Percentiles rank a stretch among this genome's conserved stretches.
Evolutionary conservation across 805 yeast species (phyloP).

Genomic region (Saturnispora quitensis): DNA sequence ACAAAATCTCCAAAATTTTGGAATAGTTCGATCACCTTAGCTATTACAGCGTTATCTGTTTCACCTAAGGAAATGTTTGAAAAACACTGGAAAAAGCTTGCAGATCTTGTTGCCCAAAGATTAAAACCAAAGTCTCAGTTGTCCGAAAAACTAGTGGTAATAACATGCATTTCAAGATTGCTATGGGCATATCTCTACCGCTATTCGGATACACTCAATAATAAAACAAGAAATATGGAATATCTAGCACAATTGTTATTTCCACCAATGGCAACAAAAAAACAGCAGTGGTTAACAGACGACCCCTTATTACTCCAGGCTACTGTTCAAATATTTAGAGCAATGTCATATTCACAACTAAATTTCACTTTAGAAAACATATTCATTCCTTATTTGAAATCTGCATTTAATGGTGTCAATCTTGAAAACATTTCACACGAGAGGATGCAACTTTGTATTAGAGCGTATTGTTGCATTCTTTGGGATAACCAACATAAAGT

Average conservation of each 20-base stretch:
- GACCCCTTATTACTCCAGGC: slow-evolving; percentile 57
- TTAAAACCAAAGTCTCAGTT: slow-evolving; percentile 52
- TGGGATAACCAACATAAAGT: slow-evolving; percentile 48
- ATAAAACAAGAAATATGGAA: slow-evolving; percentile 74
- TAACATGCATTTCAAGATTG: slow-evolving; percentile 62
- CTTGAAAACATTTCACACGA: slow-evolving; percentile 65
- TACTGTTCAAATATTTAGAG: slow-evolving; percentile 62
- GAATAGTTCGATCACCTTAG: slow-evolving; percentile 57
- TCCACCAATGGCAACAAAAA: slow-evolving; percentile 37
- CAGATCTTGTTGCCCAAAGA: slow-evolving; percentile 53
- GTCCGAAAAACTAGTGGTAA: slow-evolving; percentile 43
- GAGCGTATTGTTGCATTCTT: slow-evolving; percentile 63
- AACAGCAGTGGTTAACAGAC: slow-evolving; percentile 68
- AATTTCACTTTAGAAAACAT: slow-evolving; percentile 75
- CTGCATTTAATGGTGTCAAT: slow-evolving; percentile 46
- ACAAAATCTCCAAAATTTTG: slow-evolving; percentile 41
- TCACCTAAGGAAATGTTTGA: slow-evolving; percentile 71
- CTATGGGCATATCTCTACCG: slow-evolving; percentile 87
- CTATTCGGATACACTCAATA: slow-evolving; percentile 80
- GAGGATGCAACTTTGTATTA: slow-evolving; percentile 56
- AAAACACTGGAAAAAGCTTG: slow-evolving; percentile 57
- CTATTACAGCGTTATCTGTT: slow-evolving; percentile 69
- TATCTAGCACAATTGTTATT: slow-evolving; percentile 49
- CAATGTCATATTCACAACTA: slow-evolving; percentile 69
- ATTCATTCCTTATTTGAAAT: slow-evolving; percentile 56